Evolutionary conservation across 257 asterid species (phyloP).

Genomic region (Salvia rosmarinus): DNA sequence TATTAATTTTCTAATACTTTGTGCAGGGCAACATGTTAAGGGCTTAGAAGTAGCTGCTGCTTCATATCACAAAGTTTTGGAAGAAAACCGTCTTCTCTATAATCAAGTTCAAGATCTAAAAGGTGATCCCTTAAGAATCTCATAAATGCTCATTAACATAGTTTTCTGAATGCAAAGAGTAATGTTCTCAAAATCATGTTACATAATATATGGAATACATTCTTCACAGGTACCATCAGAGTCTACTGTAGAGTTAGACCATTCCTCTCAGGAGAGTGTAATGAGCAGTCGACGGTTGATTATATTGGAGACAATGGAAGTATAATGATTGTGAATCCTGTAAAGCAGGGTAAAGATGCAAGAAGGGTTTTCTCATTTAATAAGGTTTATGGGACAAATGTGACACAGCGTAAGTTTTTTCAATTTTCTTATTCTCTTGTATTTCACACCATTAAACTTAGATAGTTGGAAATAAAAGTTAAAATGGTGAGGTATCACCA

Average conservation of each 20-base stretch:
- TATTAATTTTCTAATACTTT: constrained; percentile 22
- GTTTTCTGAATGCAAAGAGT: constrained; percentile 12
- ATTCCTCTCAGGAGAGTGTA: constrained; percentile 58
- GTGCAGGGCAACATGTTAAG: constrained; percentile 70
- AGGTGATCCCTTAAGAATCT: constrained; percentile 50
- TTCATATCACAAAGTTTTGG: constrained; percentile 80
- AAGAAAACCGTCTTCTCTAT: constrained; percentile 83
- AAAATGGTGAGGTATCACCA: constrained; percentile 9
- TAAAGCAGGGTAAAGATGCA: constrained; percentile 79
- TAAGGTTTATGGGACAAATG: constrained; percentile 72
- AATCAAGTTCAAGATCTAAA: constrained; percentile 94
- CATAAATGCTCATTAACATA: not conserved
- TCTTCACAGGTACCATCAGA: constrained; percentile 71
- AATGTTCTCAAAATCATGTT: constrained; percentile 12
- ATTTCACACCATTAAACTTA: constrained; percentile 18
- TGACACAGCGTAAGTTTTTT: constrained; percentile 69
- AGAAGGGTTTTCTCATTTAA: constrained; percentile 81
- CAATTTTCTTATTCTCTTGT: constrained; percentile 24
- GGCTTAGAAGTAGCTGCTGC: constrained; percentile 70
- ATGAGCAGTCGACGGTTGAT: constrained; percentile 76
- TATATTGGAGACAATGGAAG: constrained; percentile 90
- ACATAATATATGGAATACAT: constrained; percentile 1
- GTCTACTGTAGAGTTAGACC: constrained; percentile 93
- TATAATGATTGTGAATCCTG: constrained; percentile 82
- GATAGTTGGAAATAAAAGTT: not conserved